phyloP scores from a whole-genome alignment of 768 basidiomycete genomes.

The Podaxis carcinomalis region DNA sequence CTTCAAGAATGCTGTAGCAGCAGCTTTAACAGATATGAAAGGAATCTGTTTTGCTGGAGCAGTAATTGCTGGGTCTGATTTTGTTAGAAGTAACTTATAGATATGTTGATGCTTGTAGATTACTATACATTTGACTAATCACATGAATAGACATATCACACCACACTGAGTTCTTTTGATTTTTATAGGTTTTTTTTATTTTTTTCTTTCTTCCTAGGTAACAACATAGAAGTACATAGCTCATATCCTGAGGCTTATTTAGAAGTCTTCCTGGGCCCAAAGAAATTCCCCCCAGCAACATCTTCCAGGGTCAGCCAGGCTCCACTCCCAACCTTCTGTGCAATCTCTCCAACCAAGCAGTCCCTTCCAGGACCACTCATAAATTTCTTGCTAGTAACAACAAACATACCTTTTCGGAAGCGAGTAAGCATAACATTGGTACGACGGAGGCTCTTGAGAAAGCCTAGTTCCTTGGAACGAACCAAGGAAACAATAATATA shows the following conservation, averaged over 20 bases:
- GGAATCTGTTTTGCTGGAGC: conserved; percentile 37
- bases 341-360: conserved; percentile 41
- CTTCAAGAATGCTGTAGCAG: conserved; percentile 59
- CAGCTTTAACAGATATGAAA: conserved; percentile 70
- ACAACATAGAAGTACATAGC: not conserved
- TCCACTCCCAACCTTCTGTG: conserved; percentile 29
- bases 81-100: conserved; percentile 28
- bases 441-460: conserved; percentile 58
- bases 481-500: conserved; percentile 72
- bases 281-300: conserved; percentile 29
- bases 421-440: conserved; percentile 89
- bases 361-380: conserved; percentile 47
- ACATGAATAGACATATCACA: not conserved
- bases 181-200: conserved; percentile 5
- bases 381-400: conserved; percentile 61
- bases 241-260: not conserved
- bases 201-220: not conserved
- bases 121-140: not conserved
- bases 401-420: conserved; percentile 75
- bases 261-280: conserved; percentile 1
- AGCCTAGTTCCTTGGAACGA: conserved; percentile 59
- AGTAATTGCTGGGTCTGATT: conserved; percentile 14
- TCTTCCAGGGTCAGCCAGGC: conserved; percentile 37
- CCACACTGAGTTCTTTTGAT: not conserved
- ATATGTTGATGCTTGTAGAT: not conserved